Evolutionary conservation across 495 filamentous ascomycete genomes (phyloP).

Genomic region (Elasticomyces elasticus): DNA sequence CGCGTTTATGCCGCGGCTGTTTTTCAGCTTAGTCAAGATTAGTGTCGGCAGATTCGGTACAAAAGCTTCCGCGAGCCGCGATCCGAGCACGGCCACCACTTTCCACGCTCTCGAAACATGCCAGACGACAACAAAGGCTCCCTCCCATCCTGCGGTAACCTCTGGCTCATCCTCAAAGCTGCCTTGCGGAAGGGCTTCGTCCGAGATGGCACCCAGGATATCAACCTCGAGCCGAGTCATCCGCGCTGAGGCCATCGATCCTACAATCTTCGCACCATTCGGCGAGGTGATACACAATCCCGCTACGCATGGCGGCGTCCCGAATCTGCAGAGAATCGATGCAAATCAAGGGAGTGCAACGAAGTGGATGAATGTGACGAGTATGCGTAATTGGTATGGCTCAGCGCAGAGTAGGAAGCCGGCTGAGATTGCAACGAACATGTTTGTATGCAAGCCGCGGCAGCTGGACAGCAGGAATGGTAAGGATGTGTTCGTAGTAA

Average conservation of each 20-base stretch:
- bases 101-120: neutral
- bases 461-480: constrained; percentile 29
- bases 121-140: neutral
- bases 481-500: constrained; percentile 49
- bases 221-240: constrained; percentile 18
- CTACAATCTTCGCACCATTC: constrained; percentile 62
- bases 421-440: constrained; percentile 60
- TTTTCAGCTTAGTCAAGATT: neutral
- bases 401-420: constrained; percentile 51
- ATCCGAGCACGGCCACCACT: neutral
- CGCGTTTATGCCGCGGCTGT: neutral
- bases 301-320: constrained; percentile 30
- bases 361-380: constrained; percentile 73
- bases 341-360: constrained; percentile 84
- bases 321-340: constrained; percentile 29
- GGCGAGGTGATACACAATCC: constrained; percentile 70
- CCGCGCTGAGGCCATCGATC: constrained; percentile 30
- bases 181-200: constrained; percentile 8
- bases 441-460: constrained; percentile 82
- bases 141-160: constrained; percentile 6
- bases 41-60: neutral
- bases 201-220: constrained; percentile 4
- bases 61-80: neutral
- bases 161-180: constrained; percentile 7
- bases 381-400: constrained; percentile 56